Conservation (phyloP, 2,329 filamentous ascomycete genomes). For the Macroventuria anomochaeta region DNA sequence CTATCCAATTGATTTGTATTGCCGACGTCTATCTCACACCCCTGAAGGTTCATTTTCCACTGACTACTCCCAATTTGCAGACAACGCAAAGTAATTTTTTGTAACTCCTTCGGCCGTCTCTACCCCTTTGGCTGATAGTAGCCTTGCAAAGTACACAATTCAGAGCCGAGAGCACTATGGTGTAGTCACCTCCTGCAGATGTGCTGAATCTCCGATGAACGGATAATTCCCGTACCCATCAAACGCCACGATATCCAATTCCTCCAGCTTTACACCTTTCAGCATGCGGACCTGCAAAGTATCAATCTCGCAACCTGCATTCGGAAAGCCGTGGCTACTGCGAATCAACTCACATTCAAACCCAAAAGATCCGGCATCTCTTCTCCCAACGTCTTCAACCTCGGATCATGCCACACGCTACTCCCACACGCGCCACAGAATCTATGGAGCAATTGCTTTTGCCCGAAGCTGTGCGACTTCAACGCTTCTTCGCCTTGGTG, state of each 20-base stretch:
- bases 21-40: too few species aligned
- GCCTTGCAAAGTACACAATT: too few species aligned
- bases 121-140: too few species aligned
- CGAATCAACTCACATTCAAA: constrained; percentile 3
- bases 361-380: constrained; percentile 10
- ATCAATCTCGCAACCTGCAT: too few species aligned
- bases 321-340: too few species aligned
- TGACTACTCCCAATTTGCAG: too few species aligned
- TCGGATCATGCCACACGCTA: constrained; percentile 11
- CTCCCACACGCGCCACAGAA: constrained; percentile 13
- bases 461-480: constrained; percentile 2
- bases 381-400: constrained; percentile 1
- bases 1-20: too few species aligned
- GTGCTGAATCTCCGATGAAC: constrained; percentile 3
- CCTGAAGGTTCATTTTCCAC: too few species aligned
- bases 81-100: too few species aligned
- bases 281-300: constrained; percentile 8
- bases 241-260: constrained; percentile 4
- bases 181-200: not conserved
- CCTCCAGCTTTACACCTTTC: not conserved
- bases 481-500: not conserved
- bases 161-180: too few species aligned
- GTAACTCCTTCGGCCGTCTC: too few species aligned
- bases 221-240: constrained; percentile 9
- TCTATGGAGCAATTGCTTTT: constrained; percentile 8